Base-by-base conservation (phyloP, 148 eudicot species). In the Diospyros lotus region DNA sequence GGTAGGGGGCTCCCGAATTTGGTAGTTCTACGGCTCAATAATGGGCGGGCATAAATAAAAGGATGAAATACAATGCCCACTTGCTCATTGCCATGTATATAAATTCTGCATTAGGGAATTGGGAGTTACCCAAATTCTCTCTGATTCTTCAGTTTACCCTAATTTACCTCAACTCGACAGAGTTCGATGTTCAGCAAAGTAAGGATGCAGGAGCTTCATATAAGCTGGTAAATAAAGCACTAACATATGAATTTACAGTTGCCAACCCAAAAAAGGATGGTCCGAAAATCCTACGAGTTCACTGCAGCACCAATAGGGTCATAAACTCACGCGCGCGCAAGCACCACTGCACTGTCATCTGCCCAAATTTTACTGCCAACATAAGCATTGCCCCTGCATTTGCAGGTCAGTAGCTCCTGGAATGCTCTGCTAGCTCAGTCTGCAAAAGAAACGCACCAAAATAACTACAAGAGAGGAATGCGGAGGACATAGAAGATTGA, bases 391-490 rank as follows among this genome's bases (percentile, higher is more conserved):
- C 58, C 38, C 58, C 4, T 1, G 58, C 6, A 41, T 50, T 69
- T 54, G n/a, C 72, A 54, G n/a, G 15, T 69, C 72, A 69, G 72
- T 28, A 69, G 17, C 71, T 63, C 70, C 75, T 54, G 40, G 62
- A n/a, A 46, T 77, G 80, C 46, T 70, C 71, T 53, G 71, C 80
- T 48, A 77, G 61, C 75, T 77, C 75, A 64, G 75, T 69, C 80
- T 77, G 69, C 63, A 63, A 53, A 61, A 17, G 43, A 71, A 54
- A 51, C 28, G 39, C 45, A 58, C 45, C 41, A 50, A 69, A 61
- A 62, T 14, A n/a, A 2, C 43, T 4, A 45, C 42, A 68, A 48
- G 64, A 2, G n/a, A 8, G 58, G 44, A n/a, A 45, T 66, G 3
- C 43, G 56, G 52, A 8, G 1, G 8, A 4, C 52, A 48, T 4